Percentiles rank a stretch among this genome's conserved stretches.
Conservation (phyloP, 2,329 filamentous ascomycete genomes). For the Herpotrichia juniperi region DNA sequence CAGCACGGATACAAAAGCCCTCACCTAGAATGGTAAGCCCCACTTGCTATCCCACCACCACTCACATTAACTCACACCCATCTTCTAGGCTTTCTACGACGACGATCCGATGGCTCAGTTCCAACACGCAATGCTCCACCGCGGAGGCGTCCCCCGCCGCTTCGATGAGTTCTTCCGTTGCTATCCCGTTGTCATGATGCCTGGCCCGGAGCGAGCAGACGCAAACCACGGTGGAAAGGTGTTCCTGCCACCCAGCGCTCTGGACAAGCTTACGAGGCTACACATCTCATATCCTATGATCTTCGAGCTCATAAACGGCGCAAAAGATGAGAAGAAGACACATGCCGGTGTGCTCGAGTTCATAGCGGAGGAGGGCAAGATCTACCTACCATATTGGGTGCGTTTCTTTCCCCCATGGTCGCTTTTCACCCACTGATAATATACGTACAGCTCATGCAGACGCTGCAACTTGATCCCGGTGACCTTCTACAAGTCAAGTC, state of each 20-base stretch:
- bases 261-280: constrained; percentile 94
- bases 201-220: constrained; percentile 83
- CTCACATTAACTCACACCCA: not conserved
- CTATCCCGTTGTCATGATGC: constrained; percentile 94
- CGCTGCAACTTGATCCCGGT: constrained; percentile 84
- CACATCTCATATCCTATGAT: constrained; percentile 98
- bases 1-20: not conserved
- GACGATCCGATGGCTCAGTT: constrained; percentile 62
- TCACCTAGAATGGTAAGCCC: not conserved
- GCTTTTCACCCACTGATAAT: constrained; percentile 14
- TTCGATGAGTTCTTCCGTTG: constrained; percentile 99
- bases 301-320: constrained; percentile 93
- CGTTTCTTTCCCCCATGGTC: constrained; percentile 16
- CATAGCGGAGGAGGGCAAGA: constrained; percentile 94
- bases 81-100: constrained; percentile 50
- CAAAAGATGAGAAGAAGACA: constrained; percentile 83
- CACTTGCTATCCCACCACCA: not conserved
- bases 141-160: constrained; percentile 65
- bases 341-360: constrained; percentile 97
- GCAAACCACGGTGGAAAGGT: constrained; percentile 98
- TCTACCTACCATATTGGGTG: constrained; percentile 96
- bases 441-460: constrained; percentile 81
- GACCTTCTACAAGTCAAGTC: constrained; percentile 95
- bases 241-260: constrained; percentile 91
- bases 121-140: constrained; percentile 59